Conservation (phyloP, 495 filamentous ascomycete genomes). For the Hyaloscypha variabilis region DNA sequence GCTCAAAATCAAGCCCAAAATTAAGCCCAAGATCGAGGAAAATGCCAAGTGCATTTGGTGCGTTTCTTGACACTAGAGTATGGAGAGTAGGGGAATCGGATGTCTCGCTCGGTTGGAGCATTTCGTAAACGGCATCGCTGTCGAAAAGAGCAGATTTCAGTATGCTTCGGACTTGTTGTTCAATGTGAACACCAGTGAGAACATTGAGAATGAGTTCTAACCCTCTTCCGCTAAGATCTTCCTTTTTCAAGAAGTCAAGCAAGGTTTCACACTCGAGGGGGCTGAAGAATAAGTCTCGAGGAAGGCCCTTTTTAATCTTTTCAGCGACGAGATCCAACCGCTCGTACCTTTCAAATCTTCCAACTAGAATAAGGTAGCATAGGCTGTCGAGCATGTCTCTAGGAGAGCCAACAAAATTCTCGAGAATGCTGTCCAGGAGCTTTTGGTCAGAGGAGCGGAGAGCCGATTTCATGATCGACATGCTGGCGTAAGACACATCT, state of each 20-base stretch:
- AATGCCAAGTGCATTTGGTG: background rate
- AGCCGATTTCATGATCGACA: background rate
- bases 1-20: background rate
- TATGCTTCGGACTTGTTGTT: background rate
- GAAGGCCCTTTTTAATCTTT: no score
- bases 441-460: background rate
- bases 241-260: background rate
- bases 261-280: background rate
- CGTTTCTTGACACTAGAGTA: background rate
- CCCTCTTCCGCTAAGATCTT: background rate
- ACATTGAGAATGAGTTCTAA: background rate
- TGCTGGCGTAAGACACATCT: background rate
- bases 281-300: background rate
- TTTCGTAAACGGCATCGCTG: background rate
- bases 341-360: background rate
- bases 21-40: background rate
- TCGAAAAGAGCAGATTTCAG: background rate
- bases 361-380: no score
- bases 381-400: no score
- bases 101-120: background rate
- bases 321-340: background rate
- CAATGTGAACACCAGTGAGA: background rate
- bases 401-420: no score
- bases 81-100: background rate
- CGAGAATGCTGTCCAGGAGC: background rate